Conservation (phyloP, 108 stramenopile species). For the Bacterosira constricta region DNA sequence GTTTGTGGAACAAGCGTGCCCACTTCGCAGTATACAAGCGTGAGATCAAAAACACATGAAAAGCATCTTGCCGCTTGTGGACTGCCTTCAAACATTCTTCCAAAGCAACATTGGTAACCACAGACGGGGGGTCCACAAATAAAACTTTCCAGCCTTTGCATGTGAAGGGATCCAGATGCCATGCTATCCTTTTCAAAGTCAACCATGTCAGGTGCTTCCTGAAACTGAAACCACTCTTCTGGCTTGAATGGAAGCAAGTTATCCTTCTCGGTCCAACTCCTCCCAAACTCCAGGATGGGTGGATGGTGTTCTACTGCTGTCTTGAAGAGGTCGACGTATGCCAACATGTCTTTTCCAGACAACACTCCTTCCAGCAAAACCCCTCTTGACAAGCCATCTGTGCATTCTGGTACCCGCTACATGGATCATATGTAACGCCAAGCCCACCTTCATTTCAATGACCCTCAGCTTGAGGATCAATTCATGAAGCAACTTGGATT, state of each 20-base stretch:
- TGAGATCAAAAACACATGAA: slow-evolving; percentile 15
- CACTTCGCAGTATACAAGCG: slow-evolving; percentile 15
- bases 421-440: slow-evolving; percentile 21
- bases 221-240: slow-evolving; percentile 24
- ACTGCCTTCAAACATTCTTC: slow-evolving; percentile 37
- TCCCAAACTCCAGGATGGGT: slow-evolving; percentile 9
- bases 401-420: slow-evolving; percentile 30
- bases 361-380: slow-evolving; percentile 15
- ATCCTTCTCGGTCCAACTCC: background rate
- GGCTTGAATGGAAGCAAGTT: slow-evolving; percentile 2
- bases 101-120: slow-evolving; percentile 15
- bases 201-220: slow-evolving; percentile 12
- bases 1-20: slow-evolving; percentile 11
- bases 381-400: slow-evolving; percentile 33
- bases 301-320: slow-evolving; percentile 25
- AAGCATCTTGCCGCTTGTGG: slow-evolving; percentile 25
- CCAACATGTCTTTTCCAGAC: slow-evolving; percentile 7
- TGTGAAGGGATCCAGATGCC: slow-evolving; percentile 23
- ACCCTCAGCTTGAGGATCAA: background rate
- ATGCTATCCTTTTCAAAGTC: slow-evolving; percentile 5
- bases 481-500: background rate
- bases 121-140: slow-evolving; percentile 32
- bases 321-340: background rate
- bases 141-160: background rate
- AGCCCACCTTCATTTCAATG: background rate